Evolutionary conservation across 495 filamentous ascomycete species (phyloP), one percentile per base, ranked within the genome.

Genomic region (Neurospora discreta): DNA sequence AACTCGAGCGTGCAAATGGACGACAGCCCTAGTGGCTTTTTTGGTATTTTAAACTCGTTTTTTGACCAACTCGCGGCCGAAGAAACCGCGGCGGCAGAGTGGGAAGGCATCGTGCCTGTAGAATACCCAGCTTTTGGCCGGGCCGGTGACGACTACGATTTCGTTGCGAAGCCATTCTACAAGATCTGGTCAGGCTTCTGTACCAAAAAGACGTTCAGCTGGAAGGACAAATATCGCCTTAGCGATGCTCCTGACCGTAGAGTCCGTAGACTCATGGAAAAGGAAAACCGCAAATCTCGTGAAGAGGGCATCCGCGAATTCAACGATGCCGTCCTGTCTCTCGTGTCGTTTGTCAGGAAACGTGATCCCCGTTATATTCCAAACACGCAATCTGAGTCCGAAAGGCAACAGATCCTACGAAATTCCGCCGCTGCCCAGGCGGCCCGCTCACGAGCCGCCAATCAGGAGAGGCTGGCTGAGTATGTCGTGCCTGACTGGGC

Each of bases 331-430:
- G 94, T 99, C n/a, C 78, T 86, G 65, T 91, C 91, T 1, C 86
- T 99, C 16, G 93, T 98, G 15, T 86, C 89, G 13, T 98, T 98
- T 80, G 91, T 94, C n/a, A 91, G 91, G 73, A 98, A 97, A 82
- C 88, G 95, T 38, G 95, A 99, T 75, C 93, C 93, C 0, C 89
- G 95, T 69, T 97, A 91, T 77, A 89, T 91, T 71, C 75, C 84
- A 5, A 85, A 84, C 70, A 82, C 75, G 3, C 90, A 95, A 75
- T 91, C 86, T 42, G 92, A 97, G 75, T 90, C 87, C 33, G 91
- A 98, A 74, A 86, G 94, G 6, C 92, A 95, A 79, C 90, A 92
- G 78, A 82, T 85, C 8, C 85, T 97, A 67, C 89, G 92, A n/a
- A 90, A 92, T 52, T 90, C 91, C 1, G 89, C 90, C 16, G 88